Evolutionary conservation across 306 rosid species (phyloP).

Genomic region (Lablab purpureus): DNA sequence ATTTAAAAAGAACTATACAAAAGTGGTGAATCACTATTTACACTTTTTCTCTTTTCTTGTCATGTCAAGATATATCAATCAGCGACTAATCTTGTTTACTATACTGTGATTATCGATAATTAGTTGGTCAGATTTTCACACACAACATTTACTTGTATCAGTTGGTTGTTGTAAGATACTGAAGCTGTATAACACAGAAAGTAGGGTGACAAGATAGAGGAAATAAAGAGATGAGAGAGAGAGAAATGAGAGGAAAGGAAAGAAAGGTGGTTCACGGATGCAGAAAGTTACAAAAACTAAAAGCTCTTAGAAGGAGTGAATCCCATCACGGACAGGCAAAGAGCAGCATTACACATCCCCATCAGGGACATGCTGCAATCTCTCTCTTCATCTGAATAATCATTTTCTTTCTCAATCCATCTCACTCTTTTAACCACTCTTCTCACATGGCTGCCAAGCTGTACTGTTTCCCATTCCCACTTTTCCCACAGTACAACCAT

Average conservation of each 20-base stretch:
- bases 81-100: too few species aligned
- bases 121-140: too few species aligned
- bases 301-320: slow-evolving; percentile 13
- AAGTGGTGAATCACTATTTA: not conserved
- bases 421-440: slow-evolving; percentile 22
- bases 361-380: slow-evolving; percentile 8
- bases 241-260: slow-evolving; percentile 52
- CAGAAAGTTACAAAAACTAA: slow-evolving; percentile 53
- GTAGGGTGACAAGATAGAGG: slow-evolving; percentile 29
- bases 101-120: too few species aligned
- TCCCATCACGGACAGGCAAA: slow-evolving; percentile 46
- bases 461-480: slow-evolving; percentile 44
- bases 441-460: slow-evolving; percentile 57
- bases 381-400: slow-evolving; percentile 17
- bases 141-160: too few species aligned
- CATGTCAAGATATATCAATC: too few species aligned
- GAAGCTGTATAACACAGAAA: not conserved
- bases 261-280: slow-evolving; percentile 67
- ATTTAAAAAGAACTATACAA: not conserved
- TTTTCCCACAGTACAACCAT: not conserved
- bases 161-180: too few species aligned
- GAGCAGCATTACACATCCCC: slow-evolving; percentile 38
- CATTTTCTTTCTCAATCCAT: slow-evolving; percentile 42
- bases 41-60: too few species aligned
- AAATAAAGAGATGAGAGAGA: slow-evolving; percentile 19